Percentiles rank a stretch among this genome's conserved stretches.
Conservation (phyloP, 176 grass and related monocot genomes). For the Leersia perrieri region DNA sequence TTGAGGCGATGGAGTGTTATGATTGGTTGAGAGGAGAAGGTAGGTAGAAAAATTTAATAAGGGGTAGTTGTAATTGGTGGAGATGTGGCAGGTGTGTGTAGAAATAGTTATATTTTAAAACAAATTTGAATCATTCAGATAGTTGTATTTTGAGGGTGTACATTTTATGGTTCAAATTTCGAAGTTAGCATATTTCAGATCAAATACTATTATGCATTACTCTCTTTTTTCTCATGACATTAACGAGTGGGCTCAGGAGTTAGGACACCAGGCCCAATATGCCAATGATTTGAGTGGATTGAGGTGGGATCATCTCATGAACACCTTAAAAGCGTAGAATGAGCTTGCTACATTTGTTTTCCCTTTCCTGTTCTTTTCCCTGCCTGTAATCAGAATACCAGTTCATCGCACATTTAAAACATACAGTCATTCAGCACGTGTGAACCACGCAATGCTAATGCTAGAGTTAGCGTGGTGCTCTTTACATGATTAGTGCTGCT, state of each 20-base stretch:
- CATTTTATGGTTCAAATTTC: neutral
- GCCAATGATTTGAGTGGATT: neutral
- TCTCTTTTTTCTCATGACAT: neutral
- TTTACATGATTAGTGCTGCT: constrained; percentile 43
- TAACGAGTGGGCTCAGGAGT: neutral
- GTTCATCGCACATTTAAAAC: neutral
- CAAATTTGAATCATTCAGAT: too few relatives aligned
- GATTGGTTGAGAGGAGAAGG: too few relatives aligned
- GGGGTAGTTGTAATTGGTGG: too few relatives aligned
- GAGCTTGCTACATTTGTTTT: neutral
- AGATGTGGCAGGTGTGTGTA: too few relatives aligned
- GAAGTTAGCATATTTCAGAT: neutral
- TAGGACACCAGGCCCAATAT: neutral
- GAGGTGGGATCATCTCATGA: neutral
- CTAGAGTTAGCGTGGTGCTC: constrained; percentile 17
- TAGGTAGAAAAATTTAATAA: too few relatives aligned
- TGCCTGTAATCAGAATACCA: neutral
- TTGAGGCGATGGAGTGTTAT: too few relatives aligned
- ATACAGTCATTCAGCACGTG: neutral
- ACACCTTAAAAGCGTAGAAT: neutral
- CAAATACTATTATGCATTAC: neutral
- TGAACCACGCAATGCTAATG: neutral
- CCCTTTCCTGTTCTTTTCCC: neutral
- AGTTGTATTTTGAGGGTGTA: too few relatives aligned
- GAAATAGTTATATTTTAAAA: too few relatives aligned